Percentiles rank a stretch among this genome's conserved stretches.
phyloP scores from a whole-genome alignment of 78 protist species.

The Tieghemostelium lacteum region DNA sequence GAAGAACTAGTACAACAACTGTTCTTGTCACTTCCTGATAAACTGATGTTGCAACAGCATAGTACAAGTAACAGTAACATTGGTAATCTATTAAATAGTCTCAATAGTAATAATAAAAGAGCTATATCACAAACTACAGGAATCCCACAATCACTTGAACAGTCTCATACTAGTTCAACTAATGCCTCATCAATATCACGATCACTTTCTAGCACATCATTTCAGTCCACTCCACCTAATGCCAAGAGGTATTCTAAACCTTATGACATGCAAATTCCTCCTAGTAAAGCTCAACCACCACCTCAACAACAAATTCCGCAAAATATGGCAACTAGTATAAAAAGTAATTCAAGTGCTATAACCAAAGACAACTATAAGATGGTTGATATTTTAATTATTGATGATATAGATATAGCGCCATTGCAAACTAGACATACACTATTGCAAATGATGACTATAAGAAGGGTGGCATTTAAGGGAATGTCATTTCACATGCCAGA shows the following conservation, averaged over 20 bases:
- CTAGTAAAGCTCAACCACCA: background rate
- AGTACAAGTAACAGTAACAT: background rate
- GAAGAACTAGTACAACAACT: constrained; percentile 65
- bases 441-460: constrained; percentile 67
- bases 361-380: background rate
- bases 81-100: background rate
- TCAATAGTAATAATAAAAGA: background rate
- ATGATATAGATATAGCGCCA: constrained; percentile 70
- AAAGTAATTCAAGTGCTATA: background rate
- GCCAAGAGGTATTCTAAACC: too few species aligned
- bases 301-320: constrained; percentile 12
- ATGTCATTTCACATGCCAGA: constrained; percentile 21
- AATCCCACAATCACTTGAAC: too few species aligned
- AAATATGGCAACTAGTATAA: background rate
- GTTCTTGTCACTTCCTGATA: constrained; percentile 39
- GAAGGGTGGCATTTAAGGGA: constrained; percentile 64
- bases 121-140: too few species aligned
- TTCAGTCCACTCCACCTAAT: too few species aligned
- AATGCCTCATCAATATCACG: too few species aligned
- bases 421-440: constrained; percentile 55
- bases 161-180: too few species aligned
- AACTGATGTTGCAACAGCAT: background rate
- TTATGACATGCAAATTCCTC: too few species aligned
- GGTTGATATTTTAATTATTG: constrained; percentile 61
- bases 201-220: too few species aligned